A percentile compares a stretch with the other conserved stretches of the same genome.
Evolutionary conservation across 331 rosid genomes (phyloP).

Genomic region (Quercus tomentella): DNA sequence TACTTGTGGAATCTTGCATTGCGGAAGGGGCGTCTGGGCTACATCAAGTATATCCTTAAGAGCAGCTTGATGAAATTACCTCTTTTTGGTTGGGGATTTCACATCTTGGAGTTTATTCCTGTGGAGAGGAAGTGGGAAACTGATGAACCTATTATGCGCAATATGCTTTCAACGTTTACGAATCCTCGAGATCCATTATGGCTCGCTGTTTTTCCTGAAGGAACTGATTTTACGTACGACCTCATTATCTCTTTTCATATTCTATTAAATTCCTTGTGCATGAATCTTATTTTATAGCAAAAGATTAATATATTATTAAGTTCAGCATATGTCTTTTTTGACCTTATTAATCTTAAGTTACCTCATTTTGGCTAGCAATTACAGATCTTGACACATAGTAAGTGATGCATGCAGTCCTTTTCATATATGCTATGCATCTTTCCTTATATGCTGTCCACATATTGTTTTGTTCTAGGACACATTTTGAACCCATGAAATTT

Average conservation of each 20-base stretch:
- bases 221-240: constrained; percentile 90
- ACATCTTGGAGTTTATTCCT: constrained; percentile 85
- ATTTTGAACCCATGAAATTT: neutral
- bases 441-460: neutral
- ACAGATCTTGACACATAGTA: neutral
- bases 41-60: constrained; percentile 81
- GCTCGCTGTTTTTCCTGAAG: constrained; percentile 95
- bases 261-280: constrained; percentile 14
- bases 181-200: constrained; percentile 75
- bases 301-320: neutral
- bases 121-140: constrained; percentile 91
- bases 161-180: constrained; percentile 53
- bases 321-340: neutral
- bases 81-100: constrained; percentile 95
- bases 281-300: neutral
- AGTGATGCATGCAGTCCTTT: neutral
- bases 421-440: neutral
- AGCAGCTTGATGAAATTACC: constrained; percentile 94
- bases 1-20: constrained; percentile 94
- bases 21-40: constrained; percentile 73
- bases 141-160: constrained; percentile 59
- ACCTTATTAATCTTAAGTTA: neutral
- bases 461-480: neutral
- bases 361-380: constrained; percentile 3
- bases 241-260: constrained; percentile 15